phyloP scores from a whole-genome alignment of 345 rosid species.

The Carallia pectinifolia region DNA sequence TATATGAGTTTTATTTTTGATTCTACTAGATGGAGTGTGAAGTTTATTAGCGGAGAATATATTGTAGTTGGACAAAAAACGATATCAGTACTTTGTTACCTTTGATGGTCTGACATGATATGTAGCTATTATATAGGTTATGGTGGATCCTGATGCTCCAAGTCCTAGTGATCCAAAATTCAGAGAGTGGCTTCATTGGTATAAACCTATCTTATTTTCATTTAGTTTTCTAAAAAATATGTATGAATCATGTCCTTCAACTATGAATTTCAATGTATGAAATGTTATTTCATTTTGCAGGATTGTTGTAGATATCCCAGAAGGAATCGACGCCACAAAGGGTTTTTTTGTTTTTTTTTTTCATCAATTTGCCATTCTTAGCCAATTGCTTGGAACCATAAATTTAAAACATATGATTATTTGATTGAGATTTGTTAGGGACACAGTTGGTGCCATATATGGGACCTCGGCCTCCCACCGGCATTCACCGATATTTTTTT shows the following conservation, averaged over 20 bases:
- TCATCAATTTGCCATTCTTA: not conserved
- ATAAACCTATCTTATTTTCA: not conserved
- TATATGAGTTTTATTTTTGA: too few species aligned
- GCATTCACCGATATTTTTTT: slow-evolving; percentile 43
- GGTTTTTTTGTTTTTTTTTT: slow-evolving; percentile 15
- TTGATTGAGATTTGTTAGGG: slow-evolving; percentile 14
- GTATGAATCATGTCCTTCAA: too few species aligned
- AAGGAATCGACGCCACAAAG: slow-evolving; percentile 34
- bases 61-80: not conserved
- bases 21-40: too few species aligned
- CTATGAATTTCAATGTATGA: not conserved
- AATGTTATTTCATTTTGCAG: slow-evolving; percentile 10
- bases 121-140: slow-evolving; percentile 15
- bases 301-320: slow-evolving; percentile 45
- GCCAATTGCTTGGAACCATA: not conserved
- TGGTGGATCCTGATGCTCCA: slow-evolving; percentile 42
- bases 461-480: slow-evolving; percentile 41
- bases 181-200: slow-evolving; percentile 38
- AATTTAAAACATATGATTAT: not conserved
- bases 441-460: slow-evolving; percentile 35
- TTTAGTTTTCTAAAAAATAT: too few species aligned
- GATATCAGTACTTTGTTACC: not conserved
- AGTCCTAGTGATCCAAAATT: slow-evolving; percentile 36
- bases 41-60: too few species aligned
- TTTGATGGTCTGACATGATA: not conserved